A percentile compares a stretch with the other conserved stretches of the same genome.
Conservation (phyloP, 768 basidiomycete genomes). For the Cyclocybe cylindracea region DNA sequence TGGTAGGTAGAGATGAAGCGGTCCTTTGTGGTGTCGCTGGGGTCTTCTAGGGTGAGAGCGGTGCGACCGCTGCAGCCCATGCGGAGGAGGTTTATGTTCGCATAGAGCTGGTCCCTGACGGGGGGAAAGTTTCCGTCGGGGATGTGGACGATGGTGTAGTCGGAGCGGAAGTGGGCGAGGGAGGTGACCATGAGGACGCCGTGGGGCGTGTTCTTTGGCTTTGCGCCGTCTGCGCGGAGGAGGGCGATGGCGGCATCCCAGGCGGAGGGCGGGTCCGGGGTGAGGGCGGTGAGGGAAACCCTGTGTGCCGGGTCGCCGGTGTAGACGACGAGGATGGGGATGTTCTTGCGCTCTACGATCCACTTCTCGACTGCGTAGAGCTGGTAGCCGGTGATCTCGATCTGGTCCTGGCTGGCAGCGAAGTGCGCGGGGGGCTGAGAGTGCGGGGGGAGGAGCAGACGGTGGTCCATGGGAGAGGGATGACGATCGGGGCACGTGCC, state of each 20-base stretch:
- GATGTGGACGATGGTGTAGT: slow-evolving; percentile 82
- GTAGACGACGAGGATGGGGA: slow-evolving; percentile 69
- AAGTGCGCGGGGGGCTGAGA: slow-evolving; percentile 34
- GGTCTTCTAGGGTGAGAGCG: slow-evolving; percentile 77
- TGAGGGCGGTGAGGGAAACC: slow-evolving; percentile 38
- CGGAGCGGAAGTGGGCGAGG: slow-evolving; percentile 84
- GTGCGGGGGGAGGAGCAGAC: slow-evolving; percentile 13
- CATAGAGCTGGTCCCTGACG: slow-evolving; percentile 67
- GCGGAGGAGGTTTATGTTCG: slow-evolving; percentile 82
- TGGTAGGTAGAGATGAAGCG: slow-evolving; percentile 75
- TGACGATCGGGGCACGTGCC: slow-evolving; percentile 2
- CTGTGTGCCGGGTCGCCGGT: slow-evolving; percentile 75
- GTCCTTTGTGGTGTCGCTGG: slow-evolving; percentile 80
- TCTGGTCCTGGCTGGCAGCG: slow-evolving; percentile 41
- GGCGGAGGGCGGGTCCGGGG: slow-evolving; percentile 42
- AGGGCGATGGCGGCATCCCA: slow-evolving; percentile 39
- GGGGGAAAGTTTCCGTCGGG: slow-evolving; percentile 69
- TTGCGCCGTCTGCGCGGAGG: slow-evolving; percentile 69
- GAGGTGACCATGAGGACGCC: slow-evolving; percentile 82
- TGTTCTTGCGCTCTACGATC: slow-evolving; percentile 65
- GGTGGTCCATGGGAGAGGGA: slow-evolving; percentile 8
- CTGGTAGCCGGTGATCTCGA: slow-evolving; percentile 67
- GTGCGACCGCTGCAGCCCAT: slow-evolving; percentile 81
- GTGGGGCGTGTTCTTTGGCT: slow-evolving; percentile 69
- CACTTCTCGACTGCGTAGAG: slow-evolving; percentile 89